Percentiles rank a stretch among this genome's conserved stretches.
phyloP scores from a whole-genome alignment of 1,284 basidiomycete genomes.

The Microbotryomycetes sp. region DNA sequence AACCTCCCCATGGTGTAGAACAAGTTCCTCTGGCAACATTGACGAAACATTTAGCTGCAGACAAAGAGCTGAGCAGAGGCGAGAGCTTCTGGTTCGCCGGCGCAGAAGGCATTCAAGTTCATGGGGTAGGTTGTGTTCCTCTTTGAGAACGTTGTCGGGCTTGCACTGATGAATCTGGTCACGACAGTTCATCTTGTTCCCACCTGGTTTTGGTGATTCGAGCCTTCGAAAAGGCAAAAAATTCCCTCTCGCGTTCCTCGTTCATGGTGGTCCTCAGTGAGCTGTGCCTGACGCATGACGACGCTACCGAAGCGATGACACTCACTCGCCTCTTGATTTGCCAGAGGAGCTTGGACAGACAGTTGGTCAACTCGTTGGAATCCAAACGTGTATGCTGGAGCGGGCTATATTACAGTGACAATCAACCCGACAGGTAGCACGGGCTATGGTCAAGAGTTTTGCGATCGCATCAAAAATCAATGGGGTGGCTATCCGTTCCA shows the following conservation, averaged over 20 bases:
- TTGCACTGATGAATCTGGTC: constrained; percentile 50
- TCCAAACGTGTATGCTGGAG: constrained; percentile 52
- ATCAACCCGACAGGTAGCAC: constrained; percentile 53
- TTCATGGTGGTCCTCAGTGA: constrained; percentile 68
- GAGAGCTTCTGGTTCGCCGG: constrained; percentile 84
- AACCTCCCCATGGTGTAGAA: neutral
- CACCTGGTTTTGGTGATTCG: neutral
- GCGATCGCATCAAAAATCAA: constrained; percentile 53
- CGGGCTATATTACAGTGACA: constrained; percentile 70
- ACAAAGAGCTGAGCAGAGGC: constrained; percentile 52
- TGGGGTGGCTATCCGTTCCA: constrained; percentile 72
- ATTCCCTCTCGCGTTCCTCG: constrained; percentile 65
- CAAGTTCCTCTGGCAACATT: constrained; percentile 19
- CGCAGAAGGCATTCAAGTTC: constrained; percentile 61
- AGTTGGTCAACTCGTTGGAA: constrained; percentile 80
- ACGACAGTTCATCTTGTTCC: neutral
- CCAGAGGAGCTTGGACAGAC: constrained; percentile 72
- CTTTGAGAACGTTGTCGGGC: constrained; percentile 52
- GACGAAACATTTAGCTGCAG: constrained; percentile 51
- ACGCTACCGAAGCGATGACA: no score
- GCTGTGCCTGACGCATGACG: no score
- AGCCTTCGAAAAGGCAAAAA: constrained; percentile 48
- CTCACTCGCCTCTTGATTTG: no score
- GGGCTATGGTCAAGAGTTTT: constrained; percentile 53
- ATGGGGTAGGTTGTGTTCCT: constrained; percentile 79